Conservation (phyloP, 2,329 filamentous ascomycete species). For the Coleophoma crateriformis region DNA sequence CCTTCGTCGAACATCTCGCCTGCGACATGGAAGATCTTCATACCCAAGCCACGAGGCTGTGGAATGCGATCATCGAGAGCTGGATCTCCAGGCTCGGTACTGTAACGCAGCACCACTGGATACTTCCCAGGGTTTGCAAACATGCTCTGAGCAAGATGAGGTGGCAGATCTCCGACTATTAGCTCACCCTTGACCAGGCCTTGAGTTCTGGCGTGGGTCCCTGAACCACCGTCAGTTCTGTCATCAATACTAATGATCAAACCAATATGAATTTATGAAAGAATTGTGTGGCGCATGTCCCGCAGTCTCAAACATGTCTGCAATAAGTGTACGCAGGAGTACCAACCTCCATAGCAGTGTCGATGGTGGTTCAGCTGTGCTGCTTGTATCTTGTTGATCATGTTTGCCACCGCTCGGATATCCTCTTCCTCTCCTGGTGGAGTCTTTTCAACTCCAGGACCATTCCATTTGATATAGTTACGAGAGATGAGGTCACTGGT, state of each 20-base stretch:
- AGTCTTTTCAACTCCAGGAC: conserved; percentile 32
- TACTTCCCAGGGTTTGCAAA: conserved; percentile 26
- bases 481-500: conserved; percentile 1
- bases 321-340: too few relatives aligned
- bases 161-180: conserved; percentile 33
- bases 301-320: too few relatives aligned
- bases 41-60: conserved; percentile 39
- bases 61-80: conserved; percentile 34
- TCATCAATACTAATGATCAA: conserved; percentile 24
- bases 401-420: conserved; percentile 37
- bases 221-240: too few relatives aligned
- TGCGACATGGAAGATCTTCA: conserved; percentile 43
- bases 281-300: not conserved
- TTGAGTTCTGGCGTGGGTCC: conserved; percentile 36
- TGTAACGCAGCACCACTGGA: conserved; percentile 30
- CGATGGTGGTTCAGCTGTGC: conserved; percentile 36
- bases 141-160: conserved; percentile 36
- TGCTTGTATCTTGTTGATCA: conserved; percentile 39
- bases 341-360: conserved; percentile 27
- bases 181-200: conserved; percentile 42
- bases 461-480: conserved; percentile 36
- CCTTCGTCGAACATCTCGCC: conserved; percentile 34
- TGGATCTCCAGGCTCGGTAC: conserved; percentile 31
- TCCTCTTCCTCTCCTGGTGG: conserved; percentile 24
- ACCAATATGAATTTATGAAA: not conserved